These are phyloP conservation scores for Mucuna pruriens DNA, from an alignment of 306 rosid species.

Conservation along the genomic window DNA sequence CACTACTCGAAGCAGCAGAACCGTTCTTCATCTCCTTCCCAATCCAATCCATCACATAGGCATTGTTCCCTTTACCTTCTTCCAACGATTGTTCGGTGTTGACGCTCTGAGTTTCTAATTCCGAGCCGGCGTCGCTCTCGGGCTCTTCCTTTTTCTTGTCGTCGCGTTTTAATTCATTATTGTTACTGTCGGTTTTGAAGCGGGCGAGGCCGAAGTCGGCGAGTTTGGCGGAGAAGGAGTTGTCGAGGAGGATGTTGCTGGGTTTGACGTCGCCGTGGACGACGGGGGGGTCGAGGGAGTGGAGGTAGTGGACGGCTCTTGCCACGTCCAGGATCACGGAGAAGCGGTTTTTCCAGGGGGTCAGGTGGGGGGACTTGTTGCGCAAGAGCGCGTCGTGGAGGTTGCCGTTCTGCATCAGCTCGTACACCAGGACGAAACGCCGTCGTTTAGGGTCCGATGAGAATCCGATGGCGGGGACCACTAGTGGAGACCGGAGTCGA, in stretches of 20 bases:
- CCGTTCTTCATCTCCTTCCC: conserved; percentile 64
- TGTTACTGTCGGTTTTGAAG: conserved; percentile 34
- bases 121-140: conserved; percentile 66
- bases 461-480: conserved; percentile 72
- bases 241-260: conserved; percentile 73
- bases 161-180: background rate
- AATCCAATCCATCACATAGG: conserved; percentile 85
- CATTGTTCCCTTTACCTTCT: background rate
- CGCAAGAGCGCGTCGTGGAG: conserved; percentile 77
- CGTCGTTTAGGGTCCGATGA: conserved; percentile 71
- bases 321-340: conserved; percentile 60
- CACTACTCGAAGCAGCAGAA: conserved; percentile 39
- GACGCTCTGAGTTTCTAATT: conserved; percentile 73
- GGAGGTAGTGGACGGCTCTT: conserved; percentile 66
- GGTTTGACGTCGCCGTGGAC: conserved; percentile 95
- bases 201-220: conserved; percentile 92
- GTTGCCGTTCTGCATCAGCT: conserved; percentile 78
- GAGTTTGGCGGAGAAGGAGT: conserved; percentile 57
- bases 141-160: conserved; percentile 43
- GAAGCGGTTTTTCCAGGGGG: conserved; percentile 67
- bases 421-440: conserved; percentile 75
- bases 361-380: conserved; percentile 55
- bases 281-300: conserved; percentile 73
- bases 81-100: conserved; percentile 57
- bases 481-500: conserved; percentile 49